A percentile compares a stretch with the other conserved stretches of the same genome.
Conservation (phyloP, 2,329 filamentous ascomycete species). For the Canariomyces notabilis region DNA sequence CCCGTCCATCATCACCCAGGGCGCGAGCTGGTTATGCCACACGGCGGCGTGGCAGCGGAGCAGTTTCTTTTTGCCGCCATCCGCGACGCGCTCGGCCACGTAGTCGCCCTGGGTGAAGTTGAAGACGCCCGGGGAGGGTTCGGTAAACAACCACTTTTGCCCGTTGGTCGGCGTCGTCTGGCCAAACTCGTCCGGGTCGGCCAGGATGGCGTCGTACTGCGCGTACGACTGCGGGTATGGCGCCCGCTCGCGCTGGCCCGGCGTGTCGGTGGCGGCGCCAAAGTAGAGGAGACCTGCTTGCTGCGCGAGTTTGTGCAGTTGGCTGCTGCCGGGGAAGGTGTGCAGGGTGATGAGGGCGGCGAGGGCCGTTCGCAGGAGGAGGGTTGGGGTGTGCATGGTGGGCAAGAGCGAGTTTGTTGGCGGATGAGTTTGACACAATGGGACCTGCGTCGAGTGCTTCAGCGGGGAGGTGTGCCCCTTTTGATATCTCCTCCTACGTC, state of each 20-base stretch:
- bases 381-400: background rate
- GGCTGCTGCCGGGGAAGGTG: constrained; percentile 30
- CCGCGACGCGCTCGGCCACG: constrained; percentile 40
- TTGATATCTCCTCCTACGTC: background rate
- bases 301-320: constrained; percentile 46
- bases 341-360: constrained; percentile 27
- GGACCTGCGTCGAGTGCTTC: background rate
- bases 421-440: background rate
- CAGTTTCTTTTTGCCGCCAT: constrained; percentile 38
- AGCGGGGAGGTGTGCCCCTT: background rate
- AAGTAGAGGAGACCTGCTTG: constrained; percentile 54
- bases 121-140: constrained; percentile 54
- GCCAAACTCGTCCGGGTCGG: constrained; percentile 52
- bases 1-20: constrained; percentile 37
- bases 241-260: constrained; percentile 34
- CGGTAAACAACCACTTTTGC: constrained; percentile 56
- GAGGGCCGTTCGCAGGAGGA: constrained; percentile 13
- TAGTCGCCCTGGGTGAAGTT: constrained; percentile 55
- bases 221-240: constrained; percentile 47
- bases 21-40: constrained; percentile 45
- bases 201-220: constrained; percentile 50
- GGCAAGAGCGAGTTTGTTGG: background rate
- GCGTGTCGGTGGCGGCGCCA: constrained; percentile 55
- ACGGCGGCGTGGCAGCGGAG: constrained; percentile 55
- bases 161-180: constrained; percentile 58